Percentiles rank a stretch among this genome's conserved stretches.
Evolutionary conservation across 75 land plant species (phyloP).

Genomic region (Pinus albicaulis): DNA sequence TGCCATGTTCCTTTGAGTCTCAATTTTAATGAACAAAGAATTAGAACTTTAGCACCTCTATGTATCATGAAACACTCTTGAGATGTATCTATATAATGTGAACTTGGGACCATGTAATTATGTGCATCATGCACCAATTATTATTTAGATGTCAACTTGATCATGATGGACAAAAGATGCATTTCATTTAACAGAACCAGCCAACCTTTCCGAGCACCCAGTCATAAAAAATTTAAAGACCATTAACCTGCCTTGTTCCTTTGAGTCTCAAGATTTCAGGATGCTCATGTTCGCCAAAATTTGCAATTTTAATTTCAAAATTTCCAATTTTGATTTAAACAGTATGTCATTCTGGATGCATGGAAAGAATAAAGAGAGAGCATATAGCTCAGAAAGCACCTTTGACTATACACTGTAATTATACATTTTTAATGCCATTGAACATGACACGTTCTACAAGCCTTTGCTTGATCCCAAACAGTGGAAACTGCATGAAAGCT

Average conservation of each 20-base stretch:
- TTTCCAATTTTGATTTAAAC: neutral
- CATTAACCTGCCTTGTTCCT: neutral
- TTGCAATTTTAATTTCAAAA: neutral
- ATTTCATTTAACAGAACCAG: neutral
- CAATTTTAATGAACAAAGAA: no score
- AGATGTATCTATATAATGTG: neutral
- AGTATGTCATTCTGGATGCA: neutral
- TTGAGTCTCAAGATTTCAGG: neutral
- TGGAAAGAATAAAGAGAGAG: slow-evolving; percentile 2
- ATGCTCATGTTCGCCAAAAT: slow-evolving; percentile 2
- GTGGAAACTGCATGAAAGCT: neutral
- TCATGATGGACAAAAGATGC: neutral
- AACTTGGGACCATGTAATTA: neutral
- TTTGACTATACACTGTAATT: slow-evolving; percentile 8
- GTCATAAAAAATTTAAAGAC: neutral
- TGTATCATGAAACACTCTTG: neutral
- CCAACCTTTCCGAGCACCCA: neutral
- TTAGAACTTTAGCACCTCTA: neutral
- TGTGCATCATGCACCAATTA: neutral
- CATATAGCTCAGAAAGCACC: slow-evolving; percentile 7
- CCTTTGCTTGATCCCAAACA: neutral
- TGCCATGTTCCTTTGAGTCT: no score
- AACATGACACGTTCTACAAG: slow-evolving; percentile 6
- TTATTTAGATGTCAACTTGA: neutral
- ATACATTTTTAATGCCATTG: slow-evolving; percentile 10